Conservation (phyloP, 2,329 filamentous ascomycete species). For the Diaporthe vaccinii region DNA sequence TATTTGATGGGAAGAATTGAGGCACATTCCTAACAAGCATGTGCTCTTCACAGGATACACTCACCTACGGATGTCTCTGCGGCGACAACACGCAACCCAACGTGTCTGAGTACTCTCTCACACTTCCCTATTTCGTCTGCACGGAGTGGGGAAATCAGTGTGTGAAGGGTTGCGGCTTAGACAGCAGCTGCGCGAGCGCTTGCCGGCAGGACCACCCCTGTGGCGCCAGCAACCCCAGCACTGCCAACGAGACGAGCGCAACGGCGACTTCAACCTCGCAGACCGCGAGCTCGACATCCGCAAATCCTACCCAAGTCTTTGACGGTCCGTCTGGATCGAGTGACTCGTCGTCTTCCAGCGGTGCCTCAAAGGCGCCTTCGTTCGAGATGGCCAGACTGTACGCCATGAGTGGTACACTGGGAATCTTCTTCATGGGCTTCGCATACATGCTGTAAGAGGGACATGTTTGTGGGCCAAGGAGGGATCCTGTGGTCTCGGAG, state of each 20-base stretch:
- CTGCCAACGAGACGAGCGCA: conserved; percentile 65
- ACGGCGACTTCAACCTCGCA: conserved; percentile 7
- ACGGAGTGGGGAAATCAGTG: conserved; percentile 79
- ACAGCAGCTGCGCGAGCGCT: conserved; percentile 69
- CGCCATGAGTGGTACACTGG: conserved; percentile 35
- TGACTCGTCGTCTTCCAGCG: conserved; percentile 23
- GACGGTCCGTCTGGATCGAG: conserved; percentile 47
- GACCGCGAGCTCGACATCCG: conserved; percentile 43
- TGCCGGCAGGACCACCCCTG: conserved; percentile 80
- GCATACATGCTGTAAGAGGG: conserved; percentile 37
- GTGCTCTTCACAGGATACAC: conserved; percentile 58
- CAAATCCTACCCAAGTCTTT: conserved; percentile 54
- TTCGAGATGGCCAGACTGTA: conserved; percentile 39
- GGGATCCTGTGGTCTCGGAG: not conserved
- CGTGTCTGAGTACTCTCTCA: conserved; percentile 81
- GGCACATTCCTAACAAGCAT: not conserved
- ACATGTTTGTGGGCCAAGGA: not conserved
- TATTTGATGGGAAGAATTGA: not conserved
- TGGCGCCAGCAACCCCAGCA: conserved; percentile 75
- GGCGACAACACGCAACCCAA: conserved; percentile 76
- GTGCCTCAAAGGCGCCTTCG: conserved; percentile 10
- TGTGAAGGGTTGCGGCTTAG: conserved; percentile 67
- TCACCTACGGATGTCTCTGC: conserved; percentile 82
- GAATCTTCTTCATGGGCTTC: conserved; percentile 39
- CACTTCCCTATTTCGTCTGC: conserved; percentile 84